Evolutionary conservation across 805 yeast genomes (phyloP), one percentile per base, ranked within the genome.

Genomic region (Saturnispora ahearnii): DNA sequence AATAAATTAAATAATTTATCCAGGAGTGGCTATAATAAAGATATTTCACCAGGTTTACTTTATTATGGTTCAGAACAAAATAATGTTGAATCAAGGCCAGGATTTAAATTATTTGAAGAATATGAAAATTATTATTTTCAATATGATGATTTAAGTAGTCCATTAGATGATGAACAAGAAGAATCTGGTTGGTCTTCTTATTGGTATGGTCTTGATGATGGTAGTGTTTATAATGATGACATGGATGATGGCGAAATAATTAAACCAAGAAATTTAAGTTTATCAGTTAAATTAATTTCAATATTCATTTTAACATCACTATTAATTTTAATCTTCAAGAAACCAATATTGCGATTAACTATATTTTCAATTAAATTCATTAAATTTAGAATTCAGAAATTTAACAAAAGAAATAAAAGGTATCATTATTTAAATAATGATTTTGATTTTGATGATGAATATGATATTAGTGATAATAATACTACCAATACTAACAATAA

Each of bases 1-100:
- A 32, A 72, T 59, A 38, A 37, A 28, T 32, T 34, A 10, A 28
- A 45, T 13, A 15, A n/a, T 11, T 15, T 22, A 18, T 34, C 44
- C 10, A 53, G 55, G 7, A 63, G 71, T 5, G 85, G 86, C 0
- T 77, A 67, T 51, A 72, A 65, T 48, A 74, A 69, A 57, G 69
- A 74, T 13, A 73, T 82, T 0, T 68, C 77, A 0, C 73, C 78
- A 0, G 71, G 69, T 18, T 62, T 71, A 4, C 77, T 73, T 56
- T 65, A 69, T 26, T 67, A 68, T 51, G 87, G 87, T 3, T 78
- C 81, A 13, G 87, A 81, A 57, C 64, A 62, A 8, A 59, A 57
- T 3, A 74, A 71, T 2, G 55, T 75, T 0, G 44, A 55, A 0
- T 45, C 63, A 10, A 62, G 87, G 43, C 85, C 84, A 0, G 58